Conservation (phyloP, 225 moss, liverwort and hornwort species). For the Bryum argenteum region DNA sequence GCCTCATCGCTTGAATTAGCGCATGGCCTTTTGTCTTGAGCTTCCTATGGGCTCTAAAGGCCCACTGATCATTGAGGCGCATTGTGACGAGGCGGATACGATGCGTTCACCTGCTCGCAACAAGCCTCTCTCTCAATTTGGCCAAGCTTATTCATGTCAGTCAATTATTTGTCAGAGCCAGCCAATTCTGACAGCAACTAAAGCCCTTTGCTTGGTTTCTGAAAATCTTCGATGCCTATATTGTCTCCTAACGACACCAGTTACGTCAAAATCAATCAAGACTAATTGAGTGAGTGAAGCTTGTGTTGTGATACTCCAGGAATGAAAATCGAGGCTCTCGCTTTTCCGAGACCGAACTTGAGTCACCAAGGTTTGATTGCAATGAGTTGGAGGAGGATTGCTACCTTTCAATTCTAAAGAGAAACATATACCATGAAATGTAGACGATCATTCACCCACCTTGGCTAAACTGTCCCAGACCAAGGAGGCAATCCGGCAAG, state of each 20-base stretch:
- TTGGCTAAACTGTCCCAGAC: too few species aligned
- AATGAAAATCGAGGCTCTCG: background rate
- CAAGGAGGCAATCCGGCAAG: background rate
- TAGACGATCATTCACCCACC: background rate
- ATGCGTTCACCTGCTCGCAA: constrained; percentile 22
- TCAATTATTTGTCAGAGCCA: constrained; percentile 37
- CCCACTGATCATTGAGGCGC: constrained; percentile 31
- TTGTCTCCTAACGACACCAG: background rate
- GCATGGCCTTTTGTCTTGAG: constrained; percentile 6
- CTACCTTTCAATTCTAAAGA: too few species aligned
- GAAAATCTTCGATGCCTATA: background rate
- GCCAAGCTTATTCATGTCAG: constrained; percentile 19
- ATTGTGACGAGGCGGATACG: constrained; percentile 17
- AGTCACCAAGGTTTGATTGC: too few species aligned
- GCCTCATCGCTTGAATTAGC: constrained; percentile 15
- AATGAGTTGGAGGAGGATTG: too few species aligned
- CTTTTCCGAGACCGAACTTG: background rate
- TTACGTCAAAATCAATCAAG: background rate
- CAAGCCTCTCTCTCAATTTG: constrained; percentile 18
- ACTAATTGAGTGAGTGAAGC: background rate
- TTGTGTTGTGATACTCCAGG: background rate
- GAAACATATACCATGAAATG: background rate
- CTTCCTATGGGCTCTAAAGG: constrained; percentile 11
- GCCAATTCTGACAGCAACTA: constrained; percentile 27
- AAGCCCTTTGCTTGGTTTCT: constrained; percentile 1